These are phyloP conservation scores for Xylaria curta DNA, from an alignment of 495 filamentous ascomycete species.

Conservation along the genomic window DNA sequence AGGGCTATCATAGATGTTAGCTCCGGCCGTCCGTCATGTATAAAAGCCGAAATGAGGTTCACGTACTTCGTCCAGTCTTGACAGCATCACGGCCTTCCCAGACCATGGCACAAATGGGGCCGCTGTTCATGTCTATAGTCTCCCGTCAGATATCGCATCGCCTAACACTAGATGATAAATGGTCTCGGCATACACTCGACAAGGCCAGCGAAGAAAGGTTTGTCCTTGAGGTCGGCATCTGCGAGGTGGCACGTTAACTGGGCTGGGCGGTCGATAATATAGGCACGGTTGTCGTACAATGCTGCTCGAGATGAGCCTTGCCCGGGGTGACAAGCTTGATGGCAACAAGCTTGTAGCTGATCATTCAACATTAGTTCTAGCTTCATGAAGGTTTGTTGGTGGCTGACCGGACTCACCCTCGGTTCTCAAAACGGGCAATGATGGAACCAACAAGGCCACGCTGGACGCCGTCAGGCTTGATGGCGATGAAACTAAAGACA, in stretches of 20 bases:
- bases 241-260: constrained; percentile 40
- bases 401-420: constrained; percentile 65
- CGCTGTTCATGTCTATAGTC: constrained; percentile 87
- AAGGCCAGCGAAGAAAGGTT: constrained; percentile 96
- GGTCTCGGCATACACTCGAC: constrained; percentile 69
- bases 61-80: constrained; percentile 92
- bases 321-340: constrained; percentile 90
- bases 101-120: constrained; percentile 97
- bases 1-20: constrained; percentile 60
- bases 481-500: constrained; percentile 86
- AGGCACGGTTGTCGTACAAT: constrained; percentile 63
- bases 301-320: constrained; percentile 94
- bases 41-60: background rate
- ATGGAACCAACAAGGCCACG: constrained; percentile 37
- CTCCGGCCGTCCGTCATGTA: background rate
- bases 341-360: constrained; percentile 93
- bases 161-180: background rate
- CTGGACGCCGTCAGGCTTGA: constrained; percentile 99
- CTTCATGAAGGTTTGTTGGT: background rate
- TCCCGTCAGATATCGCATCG: background rate
- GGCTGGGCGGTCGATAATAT: constrained; percentile 11
- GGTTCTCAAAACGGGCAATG: constrained; percentile 80
- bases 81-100: constrained; percentile 97
- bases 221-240: constrained; percentile 85
- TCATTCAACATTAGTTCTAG: constrained; percentile 32